Percentiles rank a stretch among this genome's conserved stretches.
phyloP scores from a whole-genome alignment of 1,284 basidiomycete species.

The Sporisorium reilianum region DNA sequence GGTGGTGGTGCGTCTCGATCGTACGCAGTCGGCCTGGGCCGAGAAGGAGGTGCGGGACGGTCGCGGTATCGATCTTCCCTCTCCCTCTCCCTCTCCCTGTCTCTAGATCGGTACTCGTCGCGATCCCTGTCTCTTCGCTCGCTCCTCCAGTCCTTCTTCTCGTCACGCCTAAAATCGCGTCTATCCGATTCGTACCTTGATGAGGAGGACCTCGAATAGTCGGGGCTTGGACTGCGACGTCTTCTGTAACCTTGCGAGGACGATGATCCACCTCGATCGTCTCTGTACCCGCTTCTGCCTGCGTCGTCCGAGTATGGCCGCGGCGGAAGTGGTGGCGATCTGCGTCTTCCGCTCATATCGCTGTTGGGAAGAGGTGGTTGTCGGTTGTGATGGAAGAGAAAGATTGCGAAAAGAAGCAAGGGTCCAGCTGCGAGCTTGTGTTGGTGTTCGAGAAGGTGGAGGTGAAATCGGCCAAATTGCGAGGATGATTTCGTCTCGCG shows the following conservation, averaged over 20 bases:
- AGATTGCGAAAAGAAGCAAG: neutral
- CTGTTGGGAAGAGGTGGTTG: neutral
- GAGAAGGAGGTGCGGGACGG: slow-evolving; percentile 20
- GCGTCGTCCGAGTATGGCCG: slow-evolving; percentile 20
- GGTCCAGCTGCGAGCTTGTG: slow-evolving; percentile 10
- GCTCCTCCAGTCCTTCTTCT: slow-evolving; percentile 7
- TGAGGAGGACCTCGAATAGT: slow-evolving; percentile 1
- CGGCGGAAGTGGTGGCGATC: slow-evolving; percentile 29
- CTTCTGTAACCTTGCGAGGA: slow-evolving; percentile 14
- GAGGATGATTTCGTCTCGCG: slow-evolving; percentile 10
- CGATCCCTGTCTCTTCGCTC: slow-evolving; percentile 2
- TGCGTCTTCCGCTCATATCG: slow-evolving; percentile 28
- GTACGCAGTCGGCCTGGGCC: slow-evolving; percentile 16
- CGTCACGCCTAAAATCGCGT: slow-evolving; percentile 23
- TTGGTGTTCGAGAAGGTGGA: slow-evolving; percentile 18
- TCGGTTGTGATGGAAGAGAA: neutral
- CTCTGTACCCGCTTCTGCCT: slow-evolving; percentile 7
- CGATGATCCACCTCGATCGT: slow-evolving; percentile 18
- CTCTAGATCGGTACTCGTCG: slow-evolving; percentile 15
- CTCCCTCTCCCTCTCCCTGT: slow-evolving; percentile 18
- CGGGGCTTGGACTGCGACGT: slow-evolving; percentile 31
- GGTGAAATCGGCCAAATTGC: too few species aligned
- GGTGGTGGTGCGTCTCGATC: slow-evolving; percentile 3
- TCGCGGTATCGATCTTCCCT: slow-evolving; percentile 14
- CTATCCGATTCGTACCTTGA: slow-evolving; percentile 9